phyloP scores from a whole-genome alignment of 2,329 filamentous ascomycete species.

The Fusarium begoniae region DNA sequence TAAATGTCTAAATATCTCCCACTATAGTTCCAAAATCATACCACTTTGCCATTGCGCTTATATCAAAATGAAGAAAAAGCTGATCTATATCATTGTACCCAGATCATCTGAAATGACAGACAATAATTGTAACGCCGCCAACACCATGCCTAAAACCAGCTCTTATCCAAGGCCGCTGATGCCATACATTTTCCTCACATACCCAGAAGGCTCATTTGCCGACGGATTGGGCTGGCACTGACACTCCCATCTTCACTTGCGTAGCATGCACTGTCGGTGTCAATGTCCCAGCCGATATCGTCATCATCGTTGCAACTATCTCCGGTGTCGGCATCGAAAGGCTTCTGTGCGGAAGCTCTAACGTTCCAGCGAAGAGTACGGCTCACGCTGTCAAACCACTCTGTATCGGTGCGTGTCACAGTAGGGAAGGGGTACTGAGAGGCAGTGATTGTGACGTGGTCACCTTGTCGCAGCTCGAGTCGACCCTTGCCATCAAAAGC shows the following conservation, averaged over 20 bases:
- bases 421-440: constrained; percentile 98
- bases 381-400: constrained; percentile 97
- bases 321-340: constrained; percentile 69
- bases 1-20: constrained; percentile 18
- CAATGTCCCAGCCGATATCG: constrained; percentile 87
- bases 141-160: constrained; percentile 32
- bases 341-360: constrained; percentile 89
- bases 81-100: constrained; percentile 5
- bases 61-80: background rate
- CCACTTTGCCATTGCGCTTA: background rate
- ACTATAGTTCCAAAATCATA: background rate
- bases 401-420: constrained; percentile 85
- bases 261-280: constrained; percentile 81
- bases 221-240: constrained; percentile 72
- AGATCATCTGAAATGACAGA: constrained; percentile 5
- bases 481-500: constrained; percentile 98
- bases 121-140: constrained; percentile 27
- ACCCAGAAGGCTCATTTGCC: constrained; percentile 78
- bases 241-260: constrained; percentile 77
- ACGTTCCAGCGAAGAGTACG: constrained; percentile 96
- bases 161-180: background rate
- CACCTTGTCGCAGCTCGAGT: constrained; percentile 89
- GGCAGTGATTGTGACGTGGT: constrained; percentile 95
- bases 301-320: constrained; percentile 60
- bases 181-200: constrained; percentile 32